Evolutionary conservation across 176 grass and related monocot species (phyloP).

Genomic region (Dendrocalamus sinicus): DNA sequence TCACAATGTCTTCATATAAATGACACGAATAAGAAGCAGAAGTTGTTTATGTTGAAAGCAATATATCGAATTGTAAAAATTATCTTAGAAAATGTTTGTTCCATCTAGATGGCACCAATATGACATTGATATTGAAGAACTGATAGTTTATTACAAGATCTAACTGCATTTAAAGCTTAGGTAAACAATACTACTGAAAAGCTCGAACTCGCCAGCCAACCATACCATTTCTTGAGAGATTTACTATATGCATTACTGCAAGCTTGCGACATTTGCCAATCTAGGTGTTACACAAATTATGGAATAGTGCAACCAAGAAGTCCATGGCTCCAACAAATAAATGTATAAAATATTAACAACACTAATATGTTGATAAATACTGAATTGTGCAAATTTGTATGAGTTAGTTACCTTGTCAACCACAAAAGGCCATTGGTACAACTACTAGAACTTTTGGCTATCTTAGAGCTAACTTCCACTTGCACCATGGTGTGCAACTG

Average conservation of each 20-base stretch:
- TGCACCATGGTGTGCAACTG: slow-evolving; percentile 74
- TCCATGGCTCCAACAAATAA: too few species aligned
- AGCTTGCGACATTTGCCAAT: slow-evolving; percentile 74
- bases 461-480: slow-evolving; percentile 74
- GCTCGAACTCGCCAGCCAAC: slow-evolving; percentile 82
- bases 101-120: background rate
- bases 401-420: too few species aligned
- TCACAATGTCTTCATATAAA: background rate
- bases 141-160: background rate
- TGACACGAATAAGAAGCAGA: background rate
- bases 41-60: background rate
- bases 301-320: slow-evolving; percentile 72
- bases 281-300: slow-evolving; percentile 69
- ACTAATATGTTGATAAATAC: too few species aligned
- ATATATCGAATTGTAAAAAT: background rate
- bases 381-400: too few species aligned
- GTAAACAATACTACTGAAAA: slow-evolving; percentile 63
- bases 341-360: too few species aligned
- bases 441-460: slow-evolving; percentile 80
- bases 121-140: background rate
- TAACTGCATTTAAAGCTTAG: background rate
- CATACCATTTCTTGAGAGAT: slow-evolving; percentile 88
- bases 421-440: too few species aligned
- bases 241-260: slow-evolving; percentile 75
- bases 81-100: background rate